These are phyloP conservation scores for Endogone sp. DNA, from an alignment of 192 early-diverging fungal species.

Conservation along the genomic window DNA sequence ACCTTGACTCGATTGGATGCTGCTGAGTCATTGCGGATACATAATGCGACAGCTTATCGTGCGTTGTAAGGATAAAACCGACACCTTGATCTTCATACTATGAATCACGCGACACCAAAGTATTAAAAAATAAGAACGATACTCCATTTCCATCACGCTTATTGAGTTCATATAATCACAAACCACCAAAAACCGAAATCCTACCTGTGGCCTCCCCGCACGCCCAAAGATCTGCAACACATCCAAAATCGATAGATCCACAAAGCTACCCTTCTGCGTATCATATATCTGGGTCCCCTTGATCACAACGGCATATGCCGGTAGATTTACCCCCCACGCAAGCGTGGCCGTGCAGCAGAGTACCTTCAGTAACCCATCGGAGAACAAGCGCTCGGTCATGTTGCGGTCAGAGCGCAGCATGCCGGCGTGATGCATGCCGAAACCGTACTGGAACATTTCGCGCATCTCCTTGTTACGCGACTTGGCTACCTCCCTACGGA, in stretches of 20 bases:
- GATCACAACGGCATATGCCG: conserved; percentile 97
- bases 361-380: conserved; percentile 71
- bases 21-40: conserved; percentile 93
- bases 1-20: conserved; percentile 92
- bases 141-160: neutral
- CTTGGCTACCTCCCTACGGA: conserved; percentile 60
- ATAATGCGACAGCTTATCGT: conserved; percentile 92
- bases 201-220: conserved; percentile 83
- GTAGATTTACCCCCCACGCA: conserved; percentile 99
- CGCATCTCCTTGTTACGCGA: conserved; percentile 82
- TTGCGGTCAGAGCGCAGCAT: conserved; percentile 89
- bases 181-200: neutral
- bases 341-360: conserved; percentile 97
- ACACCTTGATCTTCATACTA: conserved; percentile 89
- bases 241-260: conserved; percentile 94
- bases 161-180: neutral
- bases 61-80: conserved; percentile 92
- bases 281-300: conserved; percentile 98
- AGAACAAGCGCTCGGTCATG: conserved; percentile 88
- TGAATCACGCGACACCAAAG: neutral
- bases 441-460: conserved; percentile 79
- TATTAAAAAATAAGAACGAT: conserved; percentile 5
- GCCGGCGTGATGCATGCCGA: conserved; percentile 96
- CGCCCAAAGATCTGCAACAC: conserved; percentile 99
- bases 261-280: conserved; percentile 87